Percentiles rank a stretch among this genome's conserved stretches.
Evolutionary conservation across 2,329 filamentous ascomycete species (phyloP).

Genomic region (Beauveria sp.): DNA sequence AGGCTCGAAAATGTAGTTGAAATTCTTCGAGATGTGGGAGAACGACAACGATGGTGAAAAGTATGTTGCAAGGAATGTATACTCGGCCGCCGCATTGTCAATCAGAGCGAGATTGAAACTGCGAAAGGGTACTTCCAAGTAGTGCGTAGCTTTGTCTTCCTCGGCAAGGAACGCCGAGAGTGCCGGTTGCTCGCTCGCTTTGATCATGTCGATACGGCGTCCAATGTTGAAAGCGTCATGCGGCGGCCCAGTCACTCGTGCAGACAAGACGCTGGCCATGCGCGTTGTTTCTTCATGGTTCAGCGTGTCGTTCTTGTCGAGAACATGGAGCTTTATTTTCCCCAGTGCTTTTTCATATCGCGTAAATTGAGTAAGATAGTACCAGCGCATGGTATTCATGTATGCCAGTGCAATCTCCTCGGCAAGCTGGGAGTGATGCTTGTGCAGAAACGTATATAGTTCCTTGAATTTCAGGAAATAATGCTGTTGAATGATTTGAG

Average conservation of each 20-base stretch:
- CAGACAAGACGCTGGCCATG: conserved; percentile 51
- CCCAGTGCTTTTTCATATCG: conserved; percentile 79
- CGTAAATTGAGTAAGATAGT: conserved; percentile 85
- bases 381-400: conserved; percentile 98
- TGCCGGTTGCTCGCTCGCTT: conserved; percentile 63
- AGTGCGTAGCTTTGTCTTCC: conserved; percentile 78
- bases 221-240: conserved; percentile 89
- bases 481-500: conserved; percentile 92
- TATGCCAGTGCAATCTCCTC: conserved; percentile 91
- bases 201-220: conserved; percentile 75
- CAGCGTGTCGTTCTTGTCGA: conserved; percentile 78
- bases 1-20: conserved; percentile 81
- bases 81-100: conserved; percentile 91
- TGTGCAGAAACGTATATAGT: conserved; percentile 75
- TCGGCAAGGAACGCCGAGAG: conserved; percentile 85
- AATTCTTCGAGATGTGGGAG: conserved; percentile 71
- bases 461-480: conserved; percentile 85
- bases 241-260: conserved; percentile 42
- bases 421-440: conserved; percentile 73
- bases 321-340: conserved; percentile 72
- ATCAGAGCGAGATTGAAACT: conserved; percentile 92
- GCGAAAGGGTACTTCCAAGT: conserved; percentile 83
- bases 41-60: conserved; percentile 74
- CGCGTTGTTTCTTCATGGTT: conserved; percentile 68
- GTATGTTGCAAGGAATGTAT: conserved; percentile 85